Conservation (phyloP, 2,329 filamentous ascomycete genomes). For the Fusarium tuaranense region DNA sequence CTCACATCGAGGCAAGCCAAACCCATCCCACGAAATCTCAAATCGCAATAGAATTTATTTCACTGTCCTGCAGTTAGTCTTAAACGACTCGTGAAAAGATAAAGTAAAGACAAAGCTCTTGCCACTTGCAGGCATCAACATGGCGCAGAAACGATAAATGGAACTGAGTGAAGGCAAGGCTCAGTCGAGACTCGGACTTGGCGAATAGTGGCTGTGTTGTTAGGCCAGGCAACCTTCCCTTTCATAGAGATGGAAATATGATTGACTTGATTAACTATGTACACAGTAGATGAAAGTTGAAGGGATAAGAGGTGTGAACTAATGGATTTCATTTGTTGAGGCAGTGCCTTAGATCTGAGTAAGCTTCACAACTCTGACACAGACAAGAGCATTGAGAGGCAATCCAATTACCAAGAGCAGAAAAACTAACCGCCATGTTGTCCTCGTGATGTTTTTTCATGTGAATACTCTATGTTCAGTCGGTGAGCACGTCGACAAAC, state of each 20-base stretch:
- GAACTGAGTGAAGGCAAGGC: not conserved
- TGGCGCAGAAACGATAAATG: not conserved
- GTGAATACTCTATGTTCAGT: not conserved
- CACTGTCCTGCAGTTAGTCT: not conserved
- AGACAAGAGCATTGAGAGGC: not conserved
- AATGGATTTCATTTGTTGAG: not conserved
- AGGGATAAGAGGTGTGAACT: not conserved
- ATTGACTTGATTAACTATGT: not conserved
- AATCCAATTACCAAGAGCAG: not conserved
- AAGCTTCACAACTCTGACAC: not conserved
- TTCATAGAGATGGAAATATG: not conserved
- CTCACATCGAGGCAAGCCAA: too few species aligned
- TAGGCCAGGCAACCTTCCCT: not conserved
- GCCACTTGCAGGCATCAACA: not conserved
- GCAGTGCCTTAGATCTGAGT: not conserved
- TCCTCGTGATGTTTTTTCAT: not conserved
- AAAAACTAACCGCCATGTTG: not conserved
- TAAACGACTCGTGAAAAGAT: not conserved
- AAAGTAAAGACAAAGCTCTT: not conserved
- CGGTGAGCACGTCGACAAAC: not conserved
- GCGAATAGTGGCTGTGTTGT: not conserved
- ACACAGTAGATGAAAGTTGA: not conserved
- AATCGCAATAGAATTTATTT: not conserved
- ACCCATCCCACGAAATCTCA: not conserved
- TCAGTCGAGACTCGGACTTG: not conserved